Evolutionary conservation across 306 rosid species (phyloP).

Genomic region (Dalbergia cochinchinensis): DNA sequence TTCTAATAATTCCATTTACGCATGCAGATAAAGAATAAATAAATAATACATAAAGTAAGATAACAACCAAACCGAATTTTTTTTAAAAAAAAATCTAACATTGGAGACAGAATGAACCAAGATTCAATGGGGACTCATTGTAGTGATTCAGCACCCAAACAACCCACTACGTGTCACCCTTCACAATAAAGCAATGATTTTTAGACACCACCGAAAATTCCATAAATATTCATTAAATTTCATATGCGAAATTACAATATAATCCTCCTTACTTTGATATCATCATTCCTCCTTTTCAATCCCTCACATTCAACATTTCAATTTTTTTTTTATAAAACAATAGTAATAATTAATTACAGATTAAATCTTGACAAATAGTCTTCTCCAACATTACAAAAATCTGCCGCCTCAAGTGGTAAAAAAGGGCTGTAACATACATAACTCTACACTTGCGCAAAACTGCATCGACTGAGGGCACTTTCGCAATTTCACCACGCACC

Average conservation of each 20-base stretch:
- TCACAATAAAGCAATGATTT: background rate
- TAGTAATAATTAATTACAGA: constrained; percentile 40
- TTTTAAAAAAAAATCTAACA: background rate
- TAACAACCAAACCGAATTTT: background rate
- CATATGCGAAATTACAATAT: constrained; percentile 32
- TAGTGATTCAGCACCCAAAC: constrained; percentile 34
- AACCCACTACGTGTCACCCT: background rate
- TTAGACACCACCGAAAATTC: constrained; percentile 32
- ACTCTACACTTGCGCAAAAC: constrained; percentile 51
- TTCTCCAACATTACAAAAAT: constrained; percentile 32
- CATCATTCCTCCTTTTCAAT: background rate
- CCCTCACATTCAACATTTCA: background rate
- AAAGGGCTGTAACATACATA: constrained; percentile 7
- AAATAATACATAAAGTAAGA: constrained; percentile 33
- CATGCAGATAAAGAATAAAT: constrained; percentile 41
- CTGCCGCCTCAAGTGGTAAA: constrained; percentile 49
- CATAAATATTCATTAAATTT: constrained; percentile 34
- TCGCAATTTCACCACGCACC: constrained; percentile 32
- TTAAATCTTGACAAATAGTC: constrained; percentile 36
- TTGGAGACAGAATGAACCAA: constrained; percentile 24
- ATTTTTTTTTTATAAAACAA: background rate
- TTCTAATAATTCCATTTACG: constrained; percentile 27
- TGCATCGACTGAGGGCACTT: constrained; percentile 32
- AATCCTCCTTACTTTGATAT: background rate
- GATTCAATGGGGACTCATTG: background rate